Evolutionary conservation across 176 grass and related monocot genomes (phyloP), one percentile per base, ranked within the genome.

Genomic region (Metroxylon sagu): DNA sequence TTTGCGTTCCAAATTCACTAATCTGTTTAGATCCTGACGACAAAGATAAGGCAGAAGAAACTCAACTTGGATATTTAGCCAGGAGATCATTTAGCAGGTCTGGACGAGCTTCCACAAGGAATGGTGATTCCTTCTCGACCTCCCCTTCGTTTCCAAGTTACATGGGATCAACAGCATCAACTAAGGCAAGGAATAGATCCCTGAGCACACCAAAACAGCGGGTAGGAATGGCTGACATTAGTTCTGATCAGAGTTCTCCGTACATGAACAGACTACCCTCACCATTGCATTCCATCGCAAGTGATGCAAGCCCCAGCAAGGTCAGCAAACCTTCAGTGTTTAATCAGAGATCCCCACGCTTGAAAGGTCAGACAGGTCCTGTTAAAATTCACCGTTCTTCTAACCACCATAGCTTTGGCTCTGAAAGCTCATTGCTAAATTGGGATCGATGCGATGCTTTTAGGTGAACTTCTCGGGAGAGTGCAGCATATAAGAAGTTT

Each of bases 121-220:
- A 65, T 29, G 72, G 59, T 49, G 65, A 67, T 65, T 76, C 67
- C 52, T 55, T 69, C n/a, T 43, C 76, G 6, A 81, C 65, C 75
- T 75, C 71, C 17, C 66, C 77, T 66, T 66, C 14, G 26, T 85
- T 73, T 63, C 86, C 86, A 18, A 69, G 78, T 23, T 89, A 89
- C 75, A 89, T 89, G 86, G 86, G 78, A 50, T 85, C 86, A 3
- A 89, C 86, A 21, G 86, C 82, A 73, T 89, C 86, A 14, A 65
- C 86, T 39, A 89, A 85, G 58, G 86, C 86, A 56, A 85, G 84
- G 71, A 82, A 85, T 75, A 57, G 86, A 53, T 89, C 86, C 17
- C 79, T 89, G 82, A 85, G 86, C 82, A 89, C 86, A 60, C 86
- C 86, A 15, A 89, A 85, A 69, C 78, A 89, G 71, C 82, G 86